Conservation (phyloP, 202 grass and related monocot genomes). For the Schoenoplectus tabernaemontani region DNA sequence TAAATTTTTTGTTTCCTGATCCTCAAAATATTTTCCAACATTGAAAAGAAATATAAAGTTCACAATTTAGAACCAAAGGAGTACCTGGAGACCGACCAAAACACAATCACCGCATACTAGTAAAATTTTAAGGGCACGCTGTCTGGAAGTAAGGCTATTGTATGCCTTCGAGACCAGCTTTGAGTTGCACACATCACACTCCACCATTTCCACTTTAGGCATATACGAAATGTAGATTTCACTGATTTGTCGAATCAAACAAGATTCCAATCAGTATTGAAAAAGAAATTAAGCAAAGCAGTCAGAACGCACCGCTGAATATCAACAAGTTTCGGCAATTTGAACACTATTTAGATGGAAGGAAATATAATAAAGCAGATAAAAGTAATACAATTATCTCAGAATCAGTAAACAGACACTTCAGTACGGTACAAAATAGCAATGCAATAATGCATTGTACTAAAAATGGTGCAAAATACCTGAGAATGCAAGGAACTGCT, state of each 20-base stretch:
- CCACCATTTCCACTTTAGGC: conserved; percentile 57
- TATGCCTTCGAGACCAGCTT: conserved; percentile 96
- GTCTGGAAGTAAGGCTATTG: conserved; percentile 64
- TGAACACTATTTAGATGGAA: not conserved
- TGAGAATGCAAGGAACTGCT: conserved; percentile 19
- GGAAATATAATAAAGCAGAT: too few species aligned
- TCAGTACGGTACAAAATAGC: not conserved
- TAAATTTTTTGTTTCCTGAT: too few species aligned
- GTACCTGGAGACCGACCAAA: conserved; percentile 86
- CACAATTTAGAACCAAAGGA: not conserved
- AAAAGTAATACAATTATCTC: too few species aligned
- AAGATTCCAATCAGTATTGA: not conserved
- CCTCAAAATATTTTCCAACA: conserved; percentile 8
- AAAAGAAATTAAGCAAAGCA: not conserved
- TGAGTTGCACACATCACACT: conserved; percentile 76
- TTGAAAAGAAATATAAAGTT: not conserved
- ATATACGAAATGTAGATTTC: conserved; percentile 11
- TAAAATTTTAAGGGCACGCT: conserved; percentile 69
- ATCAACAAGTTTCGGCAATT: too few species aligned
- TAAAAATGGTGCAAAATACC: not conserved
- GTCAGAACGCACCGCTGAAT: too few species aligned
- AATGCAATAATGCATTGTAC: not conserved
- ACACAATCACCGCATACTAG: conserved; percentile 84
- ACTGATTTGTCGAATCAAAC: conserved; percentile 2
- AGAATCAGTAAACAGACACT: not conserved